These are phyloP conservation scores for Dictyophora rubrovolvata DNA, from an alignment of 768 basidiomycete genomes.

Conservation along the genomic window DNA sequence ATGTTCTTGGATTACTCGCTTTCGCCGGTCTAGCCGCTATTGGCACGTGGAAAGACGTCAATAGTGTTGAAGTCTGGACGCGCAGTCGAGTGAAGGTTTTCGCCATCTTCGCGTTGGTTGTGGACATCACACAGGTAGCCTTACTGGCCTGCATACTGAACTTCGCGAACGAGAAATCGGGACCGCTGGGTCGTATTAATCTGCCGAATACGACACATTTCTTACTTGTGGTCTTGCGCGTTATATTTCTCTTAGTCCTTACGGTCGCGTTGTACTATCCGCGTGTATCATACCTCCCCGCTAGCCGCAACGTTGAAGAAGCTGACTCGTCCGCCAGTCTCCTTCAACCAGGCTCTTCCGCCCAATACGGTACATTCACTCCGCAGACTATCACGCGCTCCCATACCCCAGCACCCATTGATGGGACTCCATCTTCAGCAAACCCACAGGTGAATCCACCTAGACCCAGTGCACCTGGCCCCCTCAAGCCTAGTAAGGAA, in stretches of 20 bases:
- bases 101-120: conserved; percentile 39
- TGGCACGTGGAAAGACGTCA: conserved; percentile 71
- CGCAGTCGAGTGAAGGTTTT: conserved; percentile 46
- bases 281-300: conserved; percentile 50
- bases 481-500: conserved; percentile 19
- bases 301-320: conserved; percentile 23
- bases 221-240: conserved; percentile 53
- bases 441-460: conserved; percentile 13
- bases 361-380: conserved; percentile 72
- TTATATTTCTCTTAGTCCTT: conserved; percentile 50
- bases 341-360: conserved; percentile 32
- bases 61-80: conserved; percentile 60
- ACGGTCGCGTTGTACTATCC: conserved; percentile 55
- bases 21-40: conserved; percentile 65
- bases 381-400: conserved; percentile 45
- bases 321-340: conserved; percentile 43
- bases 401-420: conserved; percentile 29
- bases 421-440: conserved; percentile 35
- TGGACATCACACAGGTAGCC: conserved; percentile 53
- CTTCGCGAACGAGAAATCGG: conserved; percentile 1
- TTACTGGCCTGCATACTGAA: conserved; percentile 34
- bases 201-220: conserved; percentile 36
- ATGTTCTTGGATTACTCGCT: conserved; percentile 57
- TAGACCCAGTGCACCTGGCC: conserved; percentile 12
- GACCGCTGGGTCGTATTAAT: conserved; percentile 17